Evolutionary conservation across 179 eudicot species (phyloP), one percentile per base, ranked within the genome.

Genomic region (Amaranthus tricolor): DNA sequence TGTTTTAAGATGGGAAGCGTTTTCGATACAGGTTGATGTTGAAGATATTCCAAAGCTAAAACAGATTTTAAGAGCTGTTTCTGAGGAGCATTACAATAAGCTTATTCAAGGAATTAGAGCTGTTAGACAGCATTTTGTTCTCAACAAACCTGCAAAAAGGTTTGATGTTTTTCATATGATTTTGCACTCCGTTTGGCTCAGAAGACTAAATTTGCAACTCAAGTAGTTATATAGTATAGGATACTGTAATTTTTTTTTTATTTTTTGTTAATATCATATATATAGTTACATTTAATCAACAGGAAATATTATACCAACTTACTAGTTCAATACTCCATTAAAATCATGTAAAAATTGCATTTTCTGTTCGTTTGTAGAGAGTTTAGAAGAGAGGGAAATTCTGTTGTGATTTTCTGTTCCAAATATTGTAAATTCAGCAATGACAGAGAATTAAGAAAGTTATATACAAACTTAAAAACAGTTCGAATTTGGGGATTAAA

Each of bases 101-200:
- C 67, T 92, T 75, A 81, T 85, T 77, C 72, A 87, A 44, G 97
- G 96, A 10, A 62, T 92, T 21, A 88, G 84, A 66, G 90, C 89
- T 55, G 96, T 90, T 58, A 85, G 90, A 87, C 75, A 62, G 66
- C 98, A 94, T 76, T 94, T 94, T 66, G 83, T 85, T 49, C 73
- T 89, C 11, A 89, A 94, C 71, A 75, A 68, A 50, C 97, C 96
- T 12, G 89, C 92, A 9, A 74, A 88, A 84, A 89, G 91, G 66
- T 94, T 88, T 79, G 98, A 94, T 77, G 87, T 77, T 79, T 94
- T 92, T 79, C 97, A 94, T 84, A 94, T 92, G 98, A 81, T 90
- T 15, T 76, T 94, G 74, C 98, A 94, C 77, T 94, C 98, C 65
- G 79, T 92, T 0, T 94, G 98, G 98, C 97, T 94, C n/a, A 83